phyloP scores from a whole-genome alignment of 768 basidiomycete genomes.

The Paxillus involutus region DNA sequence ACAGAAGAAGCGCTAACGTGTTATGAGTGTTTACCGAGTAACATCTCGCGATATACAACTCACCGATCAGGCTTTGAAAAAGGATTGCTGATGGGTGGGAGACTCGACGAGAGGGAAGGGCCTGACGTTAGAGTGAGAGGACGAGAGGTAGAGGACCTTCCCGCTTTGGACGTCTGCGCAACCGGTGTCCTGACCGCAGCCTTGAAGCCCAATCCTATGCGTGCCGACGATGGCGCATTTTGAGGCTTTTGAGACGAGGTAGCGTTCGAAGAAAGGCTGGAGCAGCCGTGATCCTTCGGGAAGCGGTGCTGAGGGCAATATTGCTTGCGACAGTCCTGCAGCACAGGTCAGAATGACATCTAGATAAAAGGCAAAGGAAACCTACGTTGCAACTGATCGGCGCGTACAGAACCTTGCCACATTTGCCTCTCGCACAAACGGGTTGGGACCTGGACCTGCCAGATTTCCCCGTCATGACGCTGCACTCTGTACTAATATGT shows the following conservation, averaged over 20 bases:
- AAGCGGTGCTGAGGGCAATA: slow-evolving; percentile 83
- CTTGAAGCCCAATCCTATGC: slow-evolving; percentile 5
- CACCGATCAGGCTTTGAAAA: slow-evolving; percentile 65
- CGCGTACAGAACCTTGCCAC: slow-evolving; percentile 71
- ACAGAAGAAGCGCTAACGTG: slow-evolving; percentile 46
- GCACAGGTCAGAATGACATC: not conserved
- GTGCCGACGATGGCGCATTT: not conserved
- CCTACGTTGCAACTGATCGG: slow-evolving; percentile 76
- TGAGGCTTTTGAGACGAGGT: slow-evolving; percentile 14
- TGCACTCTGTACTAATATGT: slow-evolving; percentile 67
- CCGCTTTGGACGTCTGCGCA: slow-evolving; percentile 5
- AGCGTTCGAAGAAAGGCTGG: slow-evolving; percentile 14
- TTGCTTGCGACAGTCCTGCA: slow-evolving; percentile 66
- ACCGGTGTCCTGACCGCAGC: not conserved
- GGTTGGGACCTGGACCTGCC: slow-evolving; percentile 49
- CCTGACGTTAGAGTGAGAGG: slow-evolving; percentile 8
- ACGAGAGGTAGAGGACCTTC: not conserved
- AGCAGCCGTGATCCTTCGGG: slow-evolving; percentile 68
- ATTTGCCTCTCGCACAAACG: slow-evolving; percentile 58
- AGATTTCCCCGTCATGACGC: slow-evolving; percentile 64
- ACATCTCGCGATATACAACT: slow-evolving; percentile 31
- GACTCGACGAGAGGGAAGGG: slow-evolving; percentile 12
- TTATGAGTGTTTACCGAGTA: slow-evolving; percentile 62
- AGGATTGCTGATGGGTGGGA: slow-evolving; percentile 27
- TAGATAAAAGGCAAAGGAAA: slow-evolving; percentile 13